phyloP scores from a whole-genome alignment of 2,329 filamentous ascomycete species.

The Venturia asperata region DNA sequence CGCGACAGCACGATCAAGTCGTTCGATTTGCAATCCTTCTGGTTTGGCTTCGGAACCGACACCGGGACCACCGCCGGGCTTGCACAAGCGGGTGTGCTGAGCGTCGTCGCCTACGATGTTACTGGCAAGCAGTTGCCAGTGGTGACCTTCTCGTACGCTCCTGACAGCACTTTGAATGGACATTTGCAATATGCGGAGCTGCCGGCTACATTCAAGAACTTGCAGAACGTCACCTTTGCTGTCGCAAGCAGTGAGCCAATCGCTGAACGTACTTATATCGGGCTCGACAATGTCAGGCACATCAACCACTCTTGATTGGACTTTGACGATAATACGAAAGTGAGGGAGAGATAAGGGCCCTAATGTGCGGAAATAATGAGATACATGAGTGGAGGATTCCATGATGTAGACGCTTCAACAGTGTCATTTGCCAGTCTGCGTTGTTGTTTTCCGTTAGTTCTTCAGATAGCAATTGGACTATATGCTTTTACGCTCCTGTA shows the following conservation, averaged over 20 bases:
- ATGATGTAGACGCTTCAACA: neutral
- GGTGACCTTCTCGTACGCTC: neutral
- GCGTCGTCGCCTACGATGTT: neutral
- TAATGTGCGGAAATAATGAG: neutral
- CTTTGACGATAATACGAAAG: neutral
- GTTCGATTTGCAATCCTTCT: neutral
- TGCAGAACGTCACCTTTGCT: neutral
- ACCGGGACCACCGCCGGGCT: neutral
- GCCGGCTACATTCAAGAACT: neutral
- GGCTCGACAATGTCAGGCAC: neutral
- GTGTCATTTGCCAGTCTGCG: neutral
- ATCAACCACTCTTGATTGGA: neutral
- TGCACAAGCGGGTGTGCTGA: neutral
- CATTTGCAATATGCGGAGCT: neutral
- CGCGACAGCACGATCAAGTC: neutral
- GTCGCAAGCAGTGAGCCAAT: neutral
- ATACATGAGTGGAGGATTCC: neutral
- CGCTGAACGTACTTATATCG: neutral
- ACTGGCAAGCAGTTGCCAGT: neutral
- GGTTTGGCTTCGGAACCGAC: neutral
- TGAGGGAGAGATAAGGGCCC: neutral
- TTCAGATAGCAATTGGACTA: neutral
- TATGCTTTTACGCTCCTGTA: neutral
- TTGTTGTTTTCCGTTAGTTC: neutral
- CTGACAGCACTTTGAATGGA: neutral